Evolutionary conservation across 164 flowering plant species (phyloP), one percentile per base, ranked within the genome.

Genomic region (Piper betle): DNA sequence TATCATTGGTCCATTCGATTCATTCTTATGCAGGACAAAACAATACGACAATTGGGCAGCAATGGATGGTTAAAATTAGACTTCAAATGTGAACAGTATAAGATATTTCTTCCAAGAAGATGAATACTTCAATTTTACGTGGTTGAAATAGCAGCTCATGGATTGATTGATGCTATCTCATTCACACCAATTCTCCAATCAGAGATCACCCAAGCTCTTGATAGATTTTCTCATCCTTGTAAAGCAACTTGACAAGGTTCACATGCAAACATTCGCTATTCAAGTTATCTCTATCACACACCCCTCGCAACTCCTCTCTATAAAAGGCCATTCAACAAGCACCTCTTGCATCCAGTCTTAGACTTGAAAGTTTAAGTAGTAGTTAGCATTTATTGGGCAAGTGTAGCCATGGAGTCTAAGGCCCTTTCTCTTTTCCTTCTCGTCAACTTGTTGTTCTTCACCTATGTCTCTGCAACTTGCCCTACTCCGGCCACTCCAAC

Each of bases 381-480:
- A 53, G 20, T 6, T 42, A 11, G 46, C 33, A 25, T 25, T 42
- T 11, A 42, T 42, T 42, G 46, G 7, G 46, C 7, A 8, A 18
- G 5, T 81, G 84, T 74, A 71, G 77, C 80, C 57, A 80, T 70
- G n/a, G 5, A 59, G 39, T 55, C 74, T 39, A 39, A 68, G 64
- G 50, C 63, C 18, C 72, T 18, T 37, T 56, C 81, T 59, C 74
- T 83, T 53, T 68, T 85, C 63, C 70, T 82, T 17, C 16, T 71
- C 58, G 67, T 85, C 67, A 85, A 85, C 78, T 71, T 85, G 43
- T 71, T 82, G 60, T 77, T 81, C 74, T 81, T 81, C 77, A 64
- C 80, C 9, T 17, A 77, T 52, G 85, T 74, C 6, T 70, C 67
- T 62, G 68, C 82, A 54, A 63, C 62, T 39, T 13, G 61, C 17